A percentile compares a stretch with the other conserved stretches of the same genome.
These are phyloP conservation scores for Skeletonema costatum DNA, from an alignment of 108 stramenopile species.

Conservation along the genomic window DNA sequence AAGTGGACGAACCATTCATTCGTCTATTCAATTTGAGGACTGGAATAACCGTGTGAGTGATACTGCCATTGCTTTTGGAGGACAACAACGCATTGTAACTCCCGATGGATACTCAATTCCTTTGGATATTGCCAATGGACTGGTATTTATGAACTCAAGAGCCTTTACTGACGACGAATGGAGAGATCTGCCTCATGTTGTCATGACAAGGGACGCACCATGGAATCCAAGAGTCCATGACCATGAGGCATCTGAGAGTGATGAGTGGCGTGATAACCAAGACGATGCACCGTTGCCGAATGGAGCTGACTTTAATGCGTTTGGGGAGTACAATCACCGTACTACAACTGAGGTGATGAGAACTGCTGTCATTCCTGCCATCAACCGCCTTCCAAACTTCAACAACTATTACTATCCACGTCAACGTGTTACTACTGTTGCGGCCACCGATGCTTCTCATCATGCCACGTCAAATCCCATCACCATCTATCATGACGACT, in stretches of 20 bases:
- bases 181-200: conserved; percentile 35
- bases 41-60: background rate
- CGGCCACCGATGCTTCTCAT: no score
- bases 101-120: conserved; percentile 36
- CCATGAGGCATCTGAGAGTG: background rate
- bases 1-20: background rate
- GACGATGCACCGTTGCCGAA: no score
- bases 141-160: conserved; percentile 18
- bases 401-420: no score
- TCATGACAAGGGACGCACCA: conserved; percentile 23
- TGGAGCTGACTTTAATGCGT: no score
- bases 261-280: no score
- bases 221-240: conserved; percentile 38
- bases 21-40: background rate
- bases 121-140: conserved; percentile 14
- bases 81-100: conserved; percentile 33
- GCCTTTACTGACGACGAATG: conserved; percentile 35
- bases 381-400: no score
- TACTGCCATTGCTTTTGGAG: background rate
- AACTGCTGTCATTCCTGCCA: no score
- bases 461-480: no score
- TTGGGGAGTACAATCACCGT: no score
- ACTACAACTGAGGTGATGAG: no score
- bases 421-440: no score
- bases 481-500: no score